Evolutionary conservation across 164 flowering plant genomes (phyloP).

Genomic region (Akebia trifoliata): DNA sequence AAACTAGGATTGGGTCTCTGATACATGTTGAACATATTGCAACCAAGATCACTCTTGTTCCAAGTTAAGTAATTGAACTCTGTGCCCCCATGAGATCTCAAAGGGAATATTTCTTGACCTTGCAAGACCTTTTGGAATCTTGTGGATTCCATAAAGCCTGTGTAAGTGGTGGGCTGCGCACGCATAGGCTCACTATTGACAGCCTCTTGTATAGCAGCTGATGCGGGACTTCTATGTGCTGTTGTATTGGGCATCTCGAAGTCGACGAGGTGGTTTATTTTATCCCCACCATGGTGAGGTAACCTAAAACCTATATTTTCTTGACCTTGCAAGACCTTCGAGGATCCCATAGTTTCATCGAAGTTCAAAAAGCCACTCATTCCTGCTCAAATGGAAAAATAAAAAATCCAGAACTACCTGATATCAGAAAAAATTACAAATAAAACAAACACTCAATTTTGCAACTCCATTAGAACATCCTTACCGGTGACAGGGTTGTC

Average conservation of each 20-base stretch:
- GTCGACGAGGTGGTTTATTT: slow-evolving; percentile 36
- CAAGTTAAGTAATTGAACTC: slow-evolving; percentile 32
- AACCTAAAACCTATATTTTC: slow-evolving; percentile 68
- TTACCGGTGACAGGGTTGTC: slow-evolving; percentile 47
- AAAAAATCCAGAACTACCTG: slow-evolving; percentile 1
- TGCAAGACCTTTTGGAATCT: slow-evolving; percentile 92
- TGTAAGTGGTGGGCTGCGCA: slow-evolving; percentile 36
- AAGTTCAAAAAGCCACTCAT: slow-evolving; percentile 55
- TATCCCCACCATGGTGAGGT: slow-evolving; percentile 50
- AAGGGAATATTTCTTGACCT: slow-evolving; percentile 94
- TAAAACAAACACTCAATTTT: neutral
- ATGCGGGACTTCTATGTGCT: slow-evolving; percentile 30
- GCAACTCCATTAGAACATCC: slow-evolving; percentile 5
- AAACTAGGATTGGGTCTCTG: slow-evolving; percentile 36
- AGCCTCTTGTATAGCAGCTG: slow-evolving; percentile 22
- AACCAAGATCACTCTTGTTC: slow-evolving; percentile 35
- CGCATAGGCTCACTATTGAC: slow-evolving; percentile 24
- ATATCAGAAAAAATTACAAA: neutral
- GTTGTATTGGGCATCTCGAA: slow-evolving; percentile 36
- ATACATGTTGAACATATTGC: slow-evolving; percentile 33
- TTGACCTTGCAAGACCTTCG: slow-evolving; percentile 99
- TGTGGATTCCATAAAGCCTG: slow-evolving; percentile 61
- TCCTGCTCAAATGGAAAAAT: slow-evolving; percentile 28
- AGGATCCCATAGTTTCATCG: slow-evolving; percentile 73
- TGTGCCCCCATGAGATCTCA: slow-evolving; percentile 38